A percentile compares a stretch with the other conserved stretches of the same genome.
phyloP scores from a whole-genome alignment of 129 eudicot species.

The Lactuca sativa region DNA sequence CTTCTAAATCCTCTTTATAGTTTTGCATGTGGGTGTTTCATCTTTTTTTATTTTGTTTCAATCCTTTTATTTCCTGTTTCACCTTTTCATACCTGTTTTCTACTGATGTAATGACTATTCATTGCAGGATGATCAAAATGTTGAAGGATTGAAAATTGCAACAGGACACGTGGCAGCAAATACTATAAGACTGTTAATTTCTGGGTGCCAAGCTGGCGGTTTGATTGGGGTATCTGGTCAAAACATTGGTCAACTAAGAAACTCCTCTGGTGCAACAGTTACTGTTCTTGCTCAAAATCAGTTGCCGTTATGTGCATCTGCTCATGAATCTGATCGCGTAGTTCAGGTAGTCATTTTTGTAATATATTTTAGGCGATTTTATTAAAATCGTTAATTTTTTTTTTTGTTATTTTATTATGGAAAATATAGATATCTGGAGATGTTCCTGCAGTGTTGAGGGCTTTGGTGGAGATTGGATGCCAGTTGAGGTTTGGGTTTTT shows the following conservation, averaged over 20 bases:
- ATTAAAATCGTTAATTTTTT: neutral
- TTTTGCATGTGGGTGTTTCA: neutral
- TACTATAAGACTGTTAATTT: conserved; percentile 79
- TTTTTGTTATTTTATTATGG: conserved; percentile 7
- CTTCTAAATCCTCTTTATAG: neutral
- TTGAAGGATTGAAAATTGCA: conserved; percentile 51
- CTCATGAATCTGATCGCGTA: conserved; percentile 94
- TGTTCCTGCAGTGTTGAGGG: conserved; percentile 75
- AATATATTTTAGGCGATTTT: neutral
- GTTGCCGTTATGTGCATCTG: conserved; percentile 94
- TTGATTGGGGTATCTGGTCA: conserved; percentile 91
- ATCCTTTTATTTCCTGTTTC: neutral
- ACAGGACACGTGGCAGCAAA: conserved; percentile 84
- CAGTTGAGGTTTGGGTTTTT: conserved; percentile 59
- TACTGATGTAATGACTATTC: conserved; percentile 9
- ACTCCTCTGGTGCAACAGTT: conserved; percentile 83
- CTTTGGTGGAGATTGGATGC: conserved; percentile 81
- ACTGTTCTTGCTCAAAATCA: conserved; percentile 89
- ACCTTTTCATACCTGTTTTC: conserved; percentile 1
- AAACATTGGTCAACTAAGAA: conserved; percentile 74
- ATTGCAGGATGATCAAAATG: conserved; percentile 65
- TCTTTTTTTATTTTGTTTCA: neutral
- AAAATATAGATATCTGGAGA: conserved; percentile 81
- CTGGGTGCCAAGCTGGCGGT: conserved; percentile 97
- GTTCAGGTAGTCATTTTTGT: conserved; percentile 59